Conservation (phyloP, 305 asterid species). For the Withania somnifera region DNA sequence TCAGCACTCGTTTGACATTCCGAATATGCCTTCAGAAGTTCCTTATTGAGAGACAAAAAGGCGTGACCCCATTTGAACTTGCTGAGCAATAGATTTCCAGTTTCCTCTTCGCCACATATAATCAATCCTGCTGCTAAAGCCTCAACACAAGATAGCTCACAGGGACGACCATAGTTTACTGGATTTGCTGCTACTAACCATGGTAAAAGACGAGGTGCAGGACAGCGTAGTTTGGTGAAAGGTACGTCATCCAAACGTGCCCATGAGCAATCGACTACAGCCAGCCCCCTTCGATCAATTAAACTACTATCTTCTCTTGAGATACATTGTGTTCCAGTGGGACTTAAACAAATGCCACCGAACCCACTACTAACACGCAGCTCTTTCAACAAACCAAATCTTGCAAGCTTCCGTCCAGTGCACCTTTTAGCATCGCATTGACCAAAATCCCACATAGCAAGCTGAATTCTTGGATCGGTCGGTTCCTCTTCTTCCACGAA, state of each 20-base stretch:
- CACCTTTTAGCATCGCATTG: conserved; percentile 97
- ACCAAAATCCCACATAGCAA: conserved; percentile 99
- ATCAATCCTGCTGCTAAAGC: conserved; percentile 91
- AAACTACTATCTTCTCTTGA: conserved; percentile 73
- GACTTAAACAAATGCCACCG: conserved; percentile 86
- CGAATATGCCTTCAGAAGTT: conserved; percentile 77
- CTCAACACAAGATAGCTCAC: conserved; percentile 94
- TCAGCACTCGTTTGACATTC: conserved; percentile 59
- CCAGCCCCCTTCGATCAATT: conserved; percentile 67
- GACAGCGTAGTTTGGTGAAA: conserved; percentile 79
- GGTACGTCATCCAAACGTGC: conserved; percentile 89
- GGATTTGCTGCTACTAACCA: conserved; percentile 99
- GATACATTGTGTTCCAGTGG: conserved; percentile 80
- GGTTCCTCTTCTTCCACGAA: conserved; percentile 42
- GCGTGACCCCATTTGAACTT: conserved; percentile 99
- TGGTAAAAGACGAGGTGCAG: conserved; percentile 93
- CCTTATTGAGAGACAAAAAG: conserved; percentile 84
- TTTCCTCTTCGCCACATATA: conserved; percentile 84
- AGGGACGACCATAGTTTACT: conserved; percentile 90
- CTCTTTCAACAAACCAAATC: conserved; percentile 86
- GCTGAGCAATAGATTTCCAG: conserved; percentile 59
- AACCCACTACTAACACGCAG: conserved; percentile 70
- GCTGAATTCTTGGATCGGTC: conserved; percentile 49
- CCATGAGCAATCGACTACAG: conserved; percentile 98
- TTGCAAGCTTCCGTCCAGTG: conserved; percentile 93